Base-by-base conservation (phyloP, 1,284 basidiomycete genomes). In the Ceratobasidium sp. region DNA sequence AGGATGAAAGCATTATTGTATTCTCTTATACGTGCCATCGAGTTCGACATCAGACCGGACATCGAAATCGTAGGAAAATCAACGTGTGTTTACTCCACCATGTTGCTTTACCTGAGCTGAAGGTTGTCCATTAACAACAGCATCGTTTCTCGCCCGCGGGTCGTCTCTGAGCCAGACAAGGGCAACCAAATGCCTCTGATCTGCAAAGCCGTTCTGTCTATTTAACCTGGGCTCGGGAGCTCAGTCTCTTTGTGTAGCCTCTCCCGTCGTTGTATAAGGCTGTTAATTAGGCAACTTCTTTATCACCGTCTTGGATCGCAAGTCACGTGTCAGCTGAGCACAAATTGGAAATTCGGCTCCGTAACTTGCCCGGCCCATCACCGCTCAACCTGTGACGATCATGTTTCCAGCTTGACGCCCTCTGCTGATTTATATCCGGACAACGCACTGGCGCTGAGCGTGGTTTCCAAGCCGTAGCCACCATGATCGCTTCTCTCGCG, bases 1-100 rank as follows among this genome's bases (percentile, higher is more conserved):
- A 76, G 73, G 54, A 67, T 76, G 50, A 76, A 76, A 57, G 64
- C 52, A 14, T 52, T 76, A 16, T n/a, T 76, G 18, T 76, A 76
- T 38, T 30, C 73, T 10, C 64, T 76, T 4, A 30, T 76, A 41
- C 73, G 64, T 8, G 8, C 73, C 2, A 54, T 76, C 8, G 73
- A 76, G n/a, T 76, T 76, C 30, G 41, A 46, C 16, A 76, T 76
- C 46, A 50, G 59, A 8, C 73, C 73, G 5, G 16, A 54, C 18
- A 23, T 59, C 23, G 73, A 65, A 41, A 57, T 76, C 18, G 73
- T 57, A 7, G 64, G 62, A 1, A 67, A 57, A 52, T 27, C 73
- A 27, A 23, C 20, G 73, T 76, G 44, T 27, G 73, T 65, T 6
- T 2, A 18, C 5, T 38, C 33, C 35, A 30, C 16, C 54, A 44